Evolutionary conservation across 2,329 filamentous ascomycete genomes (phyloP).

Genomic region (Colletotrichum tamarilloi): DNA sequence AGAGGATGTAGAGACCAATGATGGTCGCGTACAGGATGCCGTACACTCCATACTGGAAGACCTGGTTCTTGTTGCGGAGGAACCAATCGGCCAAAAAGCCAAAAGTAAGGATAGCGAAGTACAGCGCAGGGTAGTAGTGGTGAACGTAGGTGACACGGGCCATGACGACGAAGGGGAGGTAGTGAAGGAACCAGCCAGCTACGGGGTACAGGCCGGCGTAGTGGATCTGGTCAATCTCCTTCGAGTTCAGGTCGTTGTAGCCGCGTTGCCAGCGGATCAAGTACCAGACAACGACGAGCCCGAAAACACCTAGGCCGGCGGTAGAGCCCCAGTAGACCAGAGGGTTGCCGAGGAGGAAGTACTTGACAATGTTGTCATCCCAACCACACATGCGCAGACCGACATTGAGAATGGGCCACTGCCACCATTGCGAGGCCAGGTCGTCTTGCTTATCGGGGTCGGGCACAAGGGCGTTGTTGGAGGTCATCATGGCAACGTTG

Average conservation of each 20-base stretch:
- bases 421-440: slow-evolving; percentile 95
- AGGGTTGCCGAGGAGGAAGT: slow-evolving; percentile 97
- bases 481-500: slow-evolving; percentile 99
- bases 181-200: slow-evolving; percentile 95
- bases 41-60: slow-evolving; percentile 77
- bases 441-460: slow-evolving; percentile 99
- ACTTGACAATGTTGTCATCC: slow-evolving; percentile 96
- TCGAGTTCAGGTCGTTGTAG: slow-evolving; percentile 81
- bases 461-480: slow-evolving; percentile 97
- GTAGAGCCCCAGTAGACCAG: slow-evolving; percentile 96
- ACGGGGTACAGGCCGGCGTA: slow-evolving; percentile 93
- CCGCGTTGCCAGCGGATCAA: slow-evolving; percentile 95
- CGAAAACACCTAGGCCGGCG: slow-evolving; percentile 78
- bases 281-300: slow-evolving; percentile 83
- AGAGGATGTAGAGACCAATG: slow-evolving; percentile 87
- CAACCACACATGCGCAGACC: slow-evolving; percentile 98
- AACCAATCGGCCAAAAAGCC: slow-evolving; percentile 92
- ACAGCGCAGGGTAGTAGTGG: slow-evolving; percentile 98
- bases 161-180: slow-evolving; percentile 96
- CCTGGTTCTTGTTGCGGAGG: slow-evolving; percentile 73
- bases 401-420: slow-evolving; percentile 96
- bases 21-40: slow-evolving; percentile 77
- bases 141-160: slow-evolving; percentile 98
- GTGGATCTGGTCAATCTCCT: slow-evolving; percentile 93
- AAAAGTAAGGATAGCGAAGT: slow-evolving; percentile 91